Conservation (phyloP, 1,284 basidiomycete genomes). For the Rhodotorula glutinis region DNA sequence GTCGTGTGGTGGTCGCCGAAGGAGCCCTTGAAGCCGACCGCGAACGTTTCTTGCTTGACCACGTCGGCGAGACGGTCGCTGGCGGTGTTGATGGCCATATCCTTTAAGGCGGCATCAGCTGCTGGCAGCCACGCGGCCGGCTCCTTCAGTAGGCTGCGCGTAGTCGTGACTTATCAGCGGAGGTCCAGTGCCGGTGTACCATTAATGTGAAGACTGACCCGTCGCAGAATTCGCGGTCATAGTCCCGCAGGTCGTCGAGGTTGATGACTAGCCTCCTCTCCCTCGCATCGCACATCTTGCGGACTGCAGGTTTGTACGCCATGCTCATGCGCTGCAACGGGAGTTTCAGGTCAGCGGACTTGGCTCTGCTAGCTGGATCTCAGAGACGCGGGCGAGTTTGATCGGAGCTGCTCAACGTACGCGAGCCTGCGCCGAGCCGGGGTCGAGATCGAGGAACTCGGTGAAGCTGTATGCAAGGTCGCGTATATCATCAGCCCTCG, state of each 20-base stretch:
- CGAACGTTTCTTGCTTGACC: slow-evolving; percentile 49
- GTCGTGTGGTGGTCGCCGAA: slow-evolving; percentile 99
- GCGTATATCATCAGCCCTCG: not conserved
- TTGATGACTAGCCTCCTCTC: slow-evolving; percentile 90
- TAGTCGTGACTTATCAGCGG: not conserved
- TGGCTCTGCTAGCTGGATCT: not conserved
- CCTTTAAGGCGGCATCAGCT: slow-evolving; percentile 78
- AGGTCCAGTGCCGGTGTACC: no score
- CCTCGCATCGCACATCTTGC: slow-evolving; percentile 76
- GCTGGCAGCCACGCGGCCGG: slow-evolving; percentile 89
- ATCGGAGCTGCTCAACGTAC: slow-evolving; percentile 4
- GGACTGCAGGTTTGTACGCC: slow-evolving; percentile 80
- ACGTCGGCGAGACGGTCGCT: slow-evolving; percentile 50
- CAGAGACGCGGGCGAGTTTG: not conserved
- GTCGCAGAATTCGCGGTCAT: slow-evolving; percentile 69
- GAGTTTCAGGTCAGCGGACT: not conserved
- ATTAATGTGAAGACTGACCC: slow-evolving; percentile 45
- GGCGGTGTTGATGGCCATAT: slow-evolving; percentile 75
- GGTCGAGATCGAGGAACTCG: slow-evolving; percentile 38
- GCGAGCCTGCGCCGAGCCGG: slow-evolving; percentile 20
- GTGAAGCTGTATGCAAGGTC: slow-evolving; percentile 17
- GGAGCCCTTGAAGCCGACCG: slow-evolving; percentile 93
- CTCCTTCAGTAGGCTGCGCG: slow-evolving; percentile 71
- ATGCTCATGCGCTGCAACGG: slow-evolving; percentile 46
- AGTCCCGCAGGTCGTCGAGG: slow-evolving; percentile 92